Percentiles rank a stretch among this genome's conserved stretches.
phyloP scores from a whole-genome alignment of 495 filamentous ascomycete genomes.

The Aspergillus biplanus region DNA sequence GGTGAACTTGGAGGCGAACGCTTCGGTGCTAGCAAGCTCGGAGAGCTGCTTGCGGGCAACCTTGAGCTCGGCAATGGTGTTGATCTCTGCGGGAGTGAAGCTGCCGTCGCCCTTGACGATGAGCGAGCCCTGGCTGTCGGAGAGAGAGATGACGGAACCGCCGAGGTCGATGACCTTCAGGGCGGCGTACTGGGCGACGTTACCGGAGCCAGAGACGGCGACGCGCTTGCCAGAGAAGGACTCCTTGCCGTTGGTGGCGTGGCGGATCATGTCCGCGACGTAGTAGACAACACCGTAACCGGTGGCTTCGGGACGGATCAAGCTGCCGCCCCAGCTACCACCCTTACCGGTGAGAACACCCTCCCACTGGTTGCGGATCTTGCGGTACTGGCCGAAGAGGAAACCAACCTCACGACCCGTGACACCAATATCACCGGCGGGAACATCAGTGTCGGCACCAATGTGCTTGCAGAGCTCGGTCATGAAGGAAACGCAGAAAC shows the following conservation, averaged over 20 bases:
- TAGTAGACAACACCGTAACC: slow-evolving; percentile 98
- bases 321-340: slow-evolving; percentile 83
- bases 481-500: slow-evolving; percentile 98
- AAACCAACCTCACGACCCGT: slow-evolving; percentile 88
- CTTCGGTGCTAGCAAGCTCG: slow-evolving; percentile 53
- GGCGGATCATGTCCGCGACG: slow-evolving; percentile 92
- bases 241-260: slow-evolving; percentile 79
- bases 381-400: slow-evolving; percentile 95
- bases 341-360: slow-evolving; percentile 97
- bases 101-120: slow-evolving; percentile 65
- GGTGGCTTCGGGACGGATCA: slow-evolving; percentile 97
- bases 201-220: slow-evolving; percentile 95
- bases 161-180: slow-evolving; percentile 97
- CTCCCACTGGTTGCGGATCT: slow-evolving; percentile 86
- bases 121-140: slow-evolving; percentile 86
- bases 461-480: slow-evolving; percentile 92
- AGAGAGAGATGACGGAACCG: slow-evolving; percentile 89
- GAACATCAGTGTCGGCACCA: slow-evolving; percentile 93
- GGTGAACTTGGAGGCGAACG: slow-evolving; percentile 70
- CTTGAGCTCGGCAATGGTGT: slow-evolving; percentile 80
- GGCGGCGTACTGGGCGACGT: slow-evolving; percentile 97
- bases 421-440: slow-evolving; percentile 94
- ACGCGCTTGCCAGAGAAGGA: slow-evolving; percentile 90
- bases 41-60: slow-evolving; percentile 82
- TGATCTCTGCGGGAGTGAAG: slow-evolving; percentile 79